These are phyloP conservation scores for Pseudognaphalium luteoalbum DNA, from an alignment of 129 eudicot genomes.

Conservation along the genomic window DNA sequence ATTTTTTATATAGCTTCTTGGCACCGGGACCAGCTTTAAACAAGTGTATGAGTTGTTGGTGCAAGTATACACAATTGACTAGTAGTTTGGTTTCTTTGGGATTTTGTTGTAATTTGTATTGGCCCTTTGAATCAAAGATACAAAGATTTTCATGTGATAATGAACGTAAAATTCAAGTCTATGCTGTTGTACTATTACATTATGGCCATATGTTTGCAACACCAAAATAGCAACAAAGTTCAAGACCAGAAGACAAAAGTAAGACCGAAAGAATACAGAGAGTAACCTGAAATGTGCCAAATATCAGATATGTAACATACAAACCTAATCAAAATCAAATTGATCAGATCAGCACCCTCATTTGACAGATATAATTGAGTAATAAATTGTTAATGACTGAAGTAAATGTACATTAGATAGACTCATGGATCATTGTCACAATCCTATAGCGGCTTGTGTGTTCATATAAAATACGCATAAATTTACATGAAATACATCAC, in stretches of 20 bases:
- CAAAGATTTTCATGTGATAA: conserved; percentile 11
- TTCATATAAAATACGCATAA: background rate
- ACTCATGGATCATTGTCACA: background rate
- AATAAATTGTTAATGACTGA: background rate
- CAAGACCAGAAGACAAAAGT: background rate
- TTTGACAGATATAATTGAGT: background rate
- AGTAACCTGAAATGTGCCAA: background rate
- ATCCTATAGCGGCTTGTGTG: background rate
- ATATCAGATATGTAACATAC: background rate
- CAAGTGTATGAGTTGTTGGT: conserved; percentile 21
- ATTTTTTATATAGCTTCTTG: conserved; percentile 21
- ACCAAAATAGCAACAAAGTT: background rate
- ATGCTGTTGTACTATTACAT: background rate
- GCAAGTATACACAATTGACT: conserved; percentile 21
- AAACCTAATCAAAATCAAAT: too few relatives aligned
- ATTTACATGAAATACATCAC: conserved; percentile 27
- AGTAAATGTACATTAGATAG: background rate
- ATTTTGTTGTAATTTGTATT: conserved; percentile 22
- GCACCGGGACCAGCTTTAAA: conserved; percentile 20
- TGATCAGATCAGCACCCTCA: background rate
- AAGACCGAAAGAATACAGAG: background rate
- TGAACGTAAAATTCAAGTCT: background rate
- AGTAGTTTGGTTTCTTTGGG: conserved; percentile 22
- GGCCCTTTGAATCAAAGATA: conserved; percentile 9
- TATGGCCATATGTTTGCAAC: background rate